phyloP scores from a whole-genome alignment of 306 rosid genomes.

The Luffa acutangula region DNA sequence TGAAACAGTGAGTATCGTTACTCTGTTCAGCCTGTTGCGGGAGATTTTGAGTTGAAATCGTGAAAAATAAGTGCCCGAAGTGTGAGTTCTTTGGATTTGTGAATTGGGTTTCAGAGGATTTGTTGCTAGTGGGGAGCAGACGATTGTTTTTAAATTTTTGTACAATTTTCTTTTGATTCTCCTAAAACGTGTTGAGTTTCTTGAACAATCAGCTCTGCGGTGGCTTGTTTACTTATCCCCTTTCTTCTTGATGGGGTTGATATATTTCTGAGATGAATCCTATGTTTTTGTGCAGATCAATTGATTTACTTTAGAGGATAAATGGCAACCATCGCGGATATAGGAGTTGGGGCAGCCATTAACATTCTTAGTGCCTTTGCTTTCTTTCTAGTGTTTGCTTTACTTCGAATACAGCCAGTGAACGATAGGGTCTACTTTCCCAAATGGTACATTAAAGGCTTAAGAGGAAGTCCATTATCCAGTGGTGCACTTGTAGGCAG shows the following conservation, averaged over 20 bases:
- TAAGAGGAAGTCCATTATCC: conserved; percentile 64
- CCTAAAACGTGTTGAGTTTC: not conserved
- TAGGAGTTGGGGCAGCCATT: conserved; percentile 80
- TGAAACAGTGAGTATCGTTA: not conserved
- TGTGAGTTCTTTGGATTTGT: not conserved
- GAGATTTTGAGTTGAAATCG: not conserved
- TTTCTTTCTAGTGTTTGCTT: conserved; percentile 69
- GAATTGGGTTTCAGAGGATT: not conserved
- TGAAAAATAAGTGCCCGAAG: not conserved
- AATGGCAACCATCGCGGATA: conserved; percentile 78
- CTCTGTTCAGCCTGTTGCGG: not conserved
- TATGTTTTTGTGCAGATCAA: conserved; percentile 7
- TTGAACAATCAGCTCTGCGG: not conserved
- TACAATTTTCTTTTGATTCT: not conserved
- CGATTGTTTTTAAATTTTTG: not conserved
- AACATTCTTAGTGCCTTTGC: conserved; percentile 68
- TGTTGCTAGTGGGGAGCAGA: not conserved
- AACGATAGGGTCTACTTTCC: conserved; percentile 97
- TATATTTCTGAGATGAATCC: not conserved
- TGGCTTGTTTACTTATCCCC: not conserved
- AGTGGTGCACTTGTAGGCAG: conserved; percentile 57
- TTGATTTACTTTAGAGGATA: not conserved
- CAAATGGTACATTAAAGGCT: conserved; percentile 90
- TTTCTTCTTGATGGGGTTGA: not conserved
- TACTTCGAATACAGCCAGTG: conserved; percentile 84